A percentile compares a stretch with the other conserved stretches of the same genome.
Evolutionary conservation across 768 basidiomycete species (phyloP).

Genomic region (Leccinum sublutescens): DNA sequence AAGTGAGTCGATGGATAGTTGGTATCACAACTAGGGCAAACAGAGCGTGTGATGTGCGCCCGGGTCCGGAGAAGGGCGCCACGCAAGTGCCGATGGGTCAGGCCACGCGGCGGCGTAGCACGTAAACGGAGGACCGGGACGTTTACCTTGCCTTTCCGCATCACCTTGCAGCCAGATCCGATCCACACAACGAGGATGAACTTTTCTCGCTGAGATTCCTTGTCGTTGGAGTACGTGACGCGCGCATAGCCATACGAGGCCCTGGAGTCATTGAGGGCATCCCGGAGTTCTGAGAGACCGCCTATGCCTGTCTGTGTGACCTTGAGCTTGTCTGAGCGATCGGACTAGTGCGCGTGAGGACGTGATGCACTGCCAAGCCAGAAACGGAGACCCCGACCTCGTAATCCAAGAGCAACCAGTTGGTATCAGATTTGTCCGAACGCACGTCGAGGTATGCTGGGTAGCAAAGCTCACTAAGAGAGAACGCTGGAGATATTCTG

Average conservation of each 20-base stretch:
- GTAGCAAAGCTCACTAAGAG: background rate
- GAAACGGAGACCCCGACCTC: constrained; percentile 48
- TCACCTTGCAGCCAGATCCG: constrained; percentile 77
- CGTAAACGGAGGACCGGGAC: constrained; percentile 15
- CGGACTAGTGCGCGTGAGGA: constrained; percentile 42
- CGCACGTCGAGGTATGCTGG: constrained; percentile 88
- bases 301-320: constrained; percentile 79
- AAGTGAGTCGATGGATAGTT: constrained; percentile 29
- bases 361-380: constrained; percentile 19
- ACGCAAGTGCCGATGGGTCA: constrained; percentile 6
- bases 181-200: constrained; percentile 86
- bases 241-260: constrained; percentile 86
- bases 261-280: constrained; percentile 64
- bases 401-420: constrained; percentile 91
- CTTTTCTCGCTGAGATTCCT: constrained; percentile 85
- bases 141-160: constrained; percentile 88
- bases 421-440: constrained; percentile 79
- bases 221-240: constrained; percentile 83
- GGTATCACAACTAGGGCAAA: constrained; percentile 24
- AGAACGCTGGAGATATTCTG: background rate
- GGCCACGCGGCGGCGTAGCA: constrained; percentile 13
- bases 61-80: constrained; percentile 4
- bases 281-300: constrained; percentile 74
- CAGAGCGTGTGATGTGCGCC: constrained; percentile 23
- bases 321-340: constrained; percentile 77